Evolutionary conservation across 306 rosid genomes (phyloP).

Genomic region (Cyclanthera cordifolia): DNA sequence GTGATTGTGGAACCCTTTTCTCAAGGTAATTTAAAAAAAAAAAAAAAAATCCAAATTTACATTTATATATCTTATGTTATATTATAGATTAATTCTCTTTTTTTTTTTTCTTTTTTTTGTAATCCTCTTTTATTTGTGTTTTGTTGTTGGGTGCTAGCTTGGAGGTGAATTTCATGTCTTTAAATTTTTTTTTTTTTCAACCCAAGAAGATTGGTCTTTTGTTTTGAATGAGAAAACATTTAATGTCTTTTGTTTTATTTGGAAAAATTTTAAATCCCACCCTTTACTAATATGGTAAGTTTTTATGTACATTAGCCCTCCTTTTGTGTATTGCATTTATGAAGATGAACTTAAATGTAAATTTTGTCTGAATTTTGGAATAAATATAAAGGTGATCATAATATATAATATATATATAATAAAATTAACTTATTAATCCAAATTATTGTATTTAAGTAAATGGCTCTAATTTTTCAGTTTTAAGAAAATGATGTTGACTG

Average conservation of each 20-base stretch:
- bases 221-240: background rate
- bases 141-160: background rate
- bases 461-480: too few relatives aligned
- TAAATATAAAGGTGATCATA: too few relatives aligned
- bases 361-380: too few relatives aligned
- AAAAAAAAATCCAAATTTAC: background rate
- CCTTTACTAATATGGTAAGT: background rate
- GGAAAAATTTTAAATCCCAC: background rate
- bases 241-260: background rate
- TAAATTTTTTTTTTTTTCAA: background rate
- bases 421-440: too few relatives aligned
- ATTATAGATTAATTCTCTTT: background rate
- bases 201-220: slow-evolving; percentile 8
- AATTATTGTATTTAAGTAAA: too few relatives aligned
- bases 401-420: too few relatives aligned
- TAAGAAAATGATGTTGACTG: background rate
- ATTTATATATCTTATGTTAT: background rate
- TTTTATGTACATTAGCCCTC: background rate
- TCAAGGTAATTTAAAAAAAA: too few relatives aligned
- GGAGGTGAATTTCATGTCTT: background rate
- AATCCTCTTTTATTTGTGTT: background rate
- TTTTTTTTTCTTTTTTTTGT: background rate
- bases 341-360: too few relatives aligned
- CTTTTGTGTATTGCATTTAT: background rate
- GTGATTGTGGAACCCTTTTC: slow-evolving; percentile 96